Base-by-base conservation (phyloP, 108 stramenopile species). In the Cyclotella atomus region DNA sequence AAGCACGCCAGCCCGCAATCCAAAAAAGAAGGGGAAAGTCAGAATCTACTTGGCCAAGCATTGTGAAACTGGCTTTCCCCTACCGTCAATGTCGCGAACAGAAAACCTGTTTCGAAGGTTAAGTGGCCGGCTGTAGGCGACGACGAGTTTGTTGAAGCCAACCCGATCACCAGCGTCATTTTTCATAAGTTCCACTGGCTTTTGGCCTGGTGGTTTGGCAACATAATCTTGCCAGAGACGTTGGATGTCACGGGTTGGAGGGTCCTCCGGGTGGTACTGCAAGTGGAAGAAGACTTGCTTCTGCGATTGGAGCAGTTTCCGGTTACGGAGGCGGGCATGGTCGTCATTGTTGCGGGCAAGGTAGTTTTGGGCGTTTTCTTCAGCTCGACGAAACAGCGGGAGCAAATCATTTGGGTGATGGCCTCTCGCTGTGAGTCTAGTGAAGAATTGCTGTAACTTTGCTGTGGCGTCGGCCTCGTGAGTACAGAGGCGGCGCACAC, bases 201-300 rank as follows among this genome's bases (percentile, higher is more conserved):
- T 28, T 10, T 28, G 25, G 16, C 20, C 27, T 30, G 23, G 25
- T 28, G 56, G 56, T 57, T 12, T 17, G 25, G 56, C 25, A 15
- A 57, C 27, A 12, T 5, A 28, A 7, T 57, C 25, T 2, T 30
- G 56, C 56, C 56, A 57, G 8, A 28, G 4, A 10, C 6, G 27
- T 57, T 57, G 56, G 5, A 57, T 24, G 23, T 28, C 29, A 30
- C 56, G 25, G 7, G 56, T 3, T 15, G 56, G 5, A 15, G 56
- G 56, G 28, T 65, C 63, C 5, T 47, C 2, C 4, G 63, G 63
- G n/a, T 73, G 71, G 4, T 15, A 63, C 10, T 24, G 45, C 0
- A 73, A 28, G 14, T 77, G 76, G 54, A 70, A 45, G 44, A 70
- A 71, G 14, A 65, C 50, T 30, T 32, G 44, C 1, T 14, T 36